A percentile compares a stretch with the other conserved stretches of the same genome.
Conservation (phyloP, 2,329 filamentous ascomycete genomes). For the Peltaster fructicola region DNA sequence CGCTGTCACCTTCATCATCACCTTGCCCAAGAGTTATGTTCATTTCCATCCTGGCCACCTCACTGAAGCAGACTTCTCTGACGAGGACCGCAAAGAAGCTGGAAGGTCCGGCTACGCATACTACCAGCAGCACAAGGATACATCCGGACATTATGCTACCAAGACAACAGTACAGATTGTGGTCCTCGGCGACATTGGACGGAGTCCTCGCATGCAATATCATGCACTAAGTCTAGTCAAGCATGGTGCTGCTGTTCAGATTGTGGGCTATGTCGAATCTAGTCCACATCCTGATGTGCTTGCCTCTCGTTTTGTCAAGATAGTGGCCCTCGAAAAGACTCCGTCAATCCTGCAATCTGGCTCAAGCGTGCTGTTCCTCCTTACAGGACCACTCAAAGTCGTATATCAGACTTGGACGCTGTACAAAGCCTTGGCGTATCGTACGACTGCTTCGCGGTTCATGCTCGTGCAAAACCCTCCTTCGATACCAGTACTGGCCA, state of each 20-base stretch:
- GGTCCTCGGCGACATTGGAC: slow-evolving; percentile 85
- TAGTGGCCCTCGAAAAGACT: slow-evolving; percentile 52
- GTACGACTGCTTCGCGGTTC: slow-evolving; percentile 58
- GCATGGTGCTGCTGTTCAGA: slow-evolving; percentile 59
- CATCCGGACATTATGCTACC: slow-evolving; percentile 13
- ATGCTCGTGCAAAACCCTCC: slow-evolving; percentile 87
- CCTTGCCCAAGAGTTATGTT: slow-evolving; percentile 35
- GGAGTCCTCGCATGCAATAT: slow-evolving; percentile 96
- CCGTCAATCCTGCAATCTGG: slow-evolving; percentile 49
- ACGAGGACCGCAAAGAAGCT: slow-evolving; percentile 11
- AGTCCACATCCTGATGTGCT: slow-evolving; percentile 62
- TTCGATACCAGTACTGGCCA: slow-evolving; percentile 72
- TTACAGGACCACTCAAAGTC: slow-evolving; percentile 70
- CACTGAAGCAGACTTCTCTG: slow-evolving; percentile 13
- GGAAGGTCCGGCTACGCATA: slow-evolving; percentile 16
- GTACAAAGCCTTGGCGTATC: slow-evolving; percentile 54
- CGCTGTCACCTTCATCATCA: slow-evolving; percentile 33
- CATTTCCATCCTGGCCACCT: slow-evolving; percentile 17
- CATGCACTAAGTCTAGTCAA: slow-evolving; percentile 84
- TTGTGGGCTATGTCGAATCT: slow-evolving; percentile 83
- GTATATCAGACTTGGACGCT: slow-evolving; percentile 62
- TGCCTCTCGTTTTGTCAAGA: slow-evolving; percentile 47
- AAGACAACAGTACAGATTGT: slow-evolving; percentile 56
- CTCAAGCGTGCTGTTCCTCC: slow-evolving; percentile 55
- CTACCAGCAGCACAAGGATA: slow-evolving; percentile 8